Conservation (phyloP, 2,329 filamentous ascomycete genomes). For the Stromatinia cepivora region DNA sequence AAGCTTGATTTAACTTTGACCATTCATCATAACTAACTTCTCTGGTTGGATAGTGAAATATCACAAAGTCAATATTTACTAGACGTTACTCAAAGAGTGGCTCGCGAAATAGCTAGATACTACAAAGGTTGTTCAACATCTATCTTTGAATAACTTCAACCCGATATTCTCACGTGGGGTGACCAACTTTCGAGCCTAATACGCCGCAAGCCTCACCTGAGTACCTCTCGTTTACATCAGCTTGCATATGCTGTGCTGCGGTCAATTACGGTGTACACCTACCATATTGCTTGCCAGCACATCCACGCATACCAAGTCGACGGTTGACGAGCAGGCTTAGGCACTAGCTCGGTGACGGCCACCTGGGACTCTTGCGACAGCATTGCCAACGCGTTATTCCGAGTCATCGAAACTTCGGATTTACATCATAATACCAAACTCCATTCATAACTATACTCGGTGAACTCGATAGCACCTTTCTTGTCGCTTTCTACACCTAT, state of each 20-base stretch:
- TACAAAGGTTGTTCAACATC: constrained; percentile 34
- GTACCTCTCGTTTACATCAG: constrained; percentile 49
- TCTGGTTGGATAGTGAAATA: constrained; percentile 38
- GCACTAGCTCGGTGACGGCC: constrained; percentile 36
- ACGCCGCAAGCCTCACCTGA: constrained; percentile 43
- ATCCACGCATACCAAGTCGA: constrained; percentile 55
- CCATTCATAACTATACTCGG: constrained; percentile 25
- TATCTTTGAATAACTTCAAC: constrained; percentile 28
- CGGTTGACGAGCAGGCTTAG: constrained; percentile 45
- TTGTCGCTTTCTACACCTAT: constrained; percentile 24
- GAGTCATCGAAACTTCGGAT: constrained; percentile 23
- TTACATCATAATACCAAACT: constrained; percentile 22
- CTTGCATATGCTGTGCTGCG: constrained; percentile 60
- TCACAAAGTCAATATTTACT: constrained; percentile 31
- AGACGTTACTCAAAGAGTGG: constrained; percentile 32
- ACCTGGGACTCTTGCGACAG: constrained; percentile 35
- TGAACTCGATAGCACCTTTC: constrained; percentile 22
- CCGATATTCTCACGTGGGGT: constrained; percentile 38
- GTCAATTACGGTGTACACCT: constrained; percentile 54
- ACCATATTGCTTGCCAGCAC: constrained; percentile 56
- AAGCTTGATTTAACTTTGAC: constrained; percentile 31
- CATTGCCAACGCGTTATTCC: constrained; percentile 27
- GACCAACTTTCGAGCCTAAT: constrained; percentile 35
- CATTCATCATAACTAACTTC: constrained; percentile 38
- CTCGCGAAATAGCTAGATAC: constrained; percentile 32